Evolutionary conservation across 345 rosid species (phyloP), one percentile per base, ranked within the genome.

Genomic region (Aquilaria yunnanensis): DNA sequence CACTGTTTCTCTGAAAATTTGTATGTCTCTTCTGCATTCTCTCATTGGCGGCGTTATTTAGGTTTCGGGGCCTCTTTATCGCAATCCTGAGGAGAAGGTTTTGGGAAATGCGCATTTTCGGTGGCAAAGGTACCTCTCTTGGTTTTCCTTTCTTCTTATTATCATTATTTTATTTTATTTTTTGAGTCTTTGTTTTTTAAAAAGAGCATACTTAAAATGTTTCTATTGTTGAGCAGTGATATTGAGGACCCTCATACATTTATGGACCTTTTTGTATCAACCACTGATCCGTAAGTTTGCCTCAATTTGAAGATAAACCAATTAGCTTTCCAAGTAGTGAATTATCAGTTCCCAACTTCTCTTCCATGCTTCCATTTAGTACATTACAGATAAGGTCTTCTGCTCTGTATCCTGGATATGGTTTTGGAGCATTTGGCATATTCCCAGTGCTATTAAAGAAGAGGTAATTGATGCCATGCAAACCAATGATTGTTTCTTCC

Each of bases 241-340:
- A 71, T 87, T 49, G 85, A 89, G 64, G 87, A 92, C 78, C 98
- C 96, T 61, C 85, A 89, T 77, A 89, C 96, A n/a, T 92, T 92
- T 73, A 59, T 87, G 81, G 98, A 92, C 78, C 75, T 92, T 59
- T 84, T 80, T 46, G 96, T 84, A 45, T 89, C 96, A 9, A 89
- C 69, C 70, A 72, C 85, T 50, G 87, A 89, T 67, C 96, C 81
- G 96, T 92, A 80, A 85, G 85, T 37, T 23, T 51, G 46, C 23
- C 10, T 11, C 59, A 32, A 16, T 59, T 63, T 58, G 16, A 14
- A 46, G 29, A 14, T 45, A 49, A 65, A 49, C 46, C 32, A 43
- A 61, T 14, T 9, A 37, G 43, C 5, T 5, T 37, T 37, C 8
- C 2, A 3, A 37, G 43, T 37, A 3, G 8, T 37, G 43, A 37